Evolutionary conservation across 257 asterid genomes (phyloP), one percentile per base, ranked within the genome.

Genomic region (Cruciata laevipes): DNA sequence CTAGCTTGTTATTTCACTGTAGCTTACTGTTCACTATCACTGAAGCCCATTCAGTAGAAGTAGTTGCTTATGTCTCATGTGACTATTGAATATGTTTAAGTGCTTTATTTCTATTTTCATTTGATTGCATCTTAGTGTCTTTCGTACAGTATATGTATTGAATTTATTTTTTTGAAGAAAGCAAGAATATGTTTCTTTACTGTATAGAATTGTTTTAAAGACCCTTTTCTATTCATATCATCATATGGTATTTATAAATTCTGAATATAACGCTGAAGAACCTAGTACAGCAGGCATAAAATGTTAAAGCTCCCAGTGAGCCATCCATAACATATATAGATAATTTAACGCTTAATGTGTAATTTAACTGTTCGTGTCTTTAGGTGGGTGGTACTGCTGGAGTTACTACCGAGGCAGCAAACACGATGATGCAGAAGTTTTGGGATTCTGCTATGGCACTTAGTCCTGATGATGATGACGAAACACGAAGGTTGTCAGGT

Each of bases 361-460:
- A n/a, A 27, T 55, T 32, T 32, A 13, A 66, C 58, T 44, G 17
- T 31, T 31, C 61, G 65, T 68, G 53, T 68, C 63, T 71, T 67
- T 73, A 94, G 99, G 96, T 90, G 74, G 97, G 97, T 63, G 87
- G 69, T 78, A 75, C 84, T 73, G 84, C 86, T 67, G 99, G 95
- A 74, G 81, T 66, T 17, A 81, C 67, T 58, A 79, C 77, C 47
- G 99, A 94, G 82, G 78, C 95, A 67, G 78, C 97, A 67, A 88
- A 75, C 74, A 72, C 79, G 63, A 79, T 90, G 99, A 84, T 94
- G 89, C 99, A 90, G 77, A 94, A 74, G 32, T 90, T 94, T 73
- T 94, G 97, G 97, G 99, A 94, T 82, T 88, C 96, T 49, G 99
- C 99, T 10, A 88, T 94, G 87, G 94, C 91, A 30, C 79, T 86